A percentile compares a stretch with the other conserved stretches of the same genome.
phyloP scores from a whole-genome alignment of 1,139 yeast species.

The Hansenula lynferdii region DNA sequence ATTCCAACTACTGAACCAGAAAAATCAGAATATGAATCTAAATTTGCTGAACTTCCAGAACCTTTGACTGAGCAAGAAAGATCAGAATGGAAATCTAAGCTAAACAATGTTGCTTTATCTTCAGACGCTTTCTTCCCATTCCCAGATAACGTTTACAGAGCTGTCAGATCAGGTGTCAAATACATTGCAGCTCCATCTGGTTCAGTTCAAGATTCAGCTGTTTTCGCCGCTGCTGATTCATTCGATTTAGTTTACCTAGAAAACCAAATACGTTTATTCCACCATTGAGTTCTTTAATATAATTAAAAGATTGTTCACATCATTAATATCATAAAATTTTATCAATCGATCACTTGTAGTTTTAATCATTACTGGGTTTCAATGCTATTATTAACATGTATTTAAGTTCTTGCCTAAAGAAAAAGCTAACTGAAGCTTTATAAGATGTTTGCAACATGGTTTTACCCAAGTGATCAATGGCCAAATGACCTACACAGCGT shows the following conservation, averaged over 20 bases:
- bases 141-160: conserved; percentile 98
- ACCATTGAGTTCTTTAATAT: conserved; percentile 63
- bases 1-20: conserved; percentile 92
- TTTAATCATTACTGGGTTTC: too few relatives aligned
- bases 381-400: too few relatives aligned
- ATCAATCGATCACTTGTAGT: too few relatives aligned
- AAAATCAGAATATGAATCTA: conserved; percentile 84
- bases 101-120: conserved; percentile 82
- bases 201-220: conserved; percentile 96
- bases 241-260: conserved; percentile 85
- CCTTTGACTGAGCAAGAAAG: conserved; percentile 85
- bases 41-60: conserved; percentile 76
- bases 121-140: conserved; percentile 99
- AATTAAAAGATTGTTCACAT: too few relatives aligned
- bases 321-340: too few relatives aligned
- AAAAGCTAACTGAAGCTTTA: too few relatives aligned
- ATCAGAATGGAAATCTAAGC: conserved; percentile 76
- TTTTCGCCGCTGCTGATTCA: conserved; percentile 91
- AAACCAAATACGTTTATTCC: conserved; percentile 96
- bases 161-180: conserved; percentile 93
- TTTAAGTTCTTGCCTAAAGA: too few relatives aligned
- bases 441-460: conserved; percentile 86
- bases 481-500: conserved; percentile 79
- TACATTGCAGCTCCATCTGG: conserved; percentile 97
- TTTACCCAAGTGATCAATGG: conserved; percentile 86